Percentiles rank a stretch among this genome's conserved stretches.
phyloP scores from a whole-genome alignment of 1,139 yeast species.

The Geotrichum australiense region DNA sequence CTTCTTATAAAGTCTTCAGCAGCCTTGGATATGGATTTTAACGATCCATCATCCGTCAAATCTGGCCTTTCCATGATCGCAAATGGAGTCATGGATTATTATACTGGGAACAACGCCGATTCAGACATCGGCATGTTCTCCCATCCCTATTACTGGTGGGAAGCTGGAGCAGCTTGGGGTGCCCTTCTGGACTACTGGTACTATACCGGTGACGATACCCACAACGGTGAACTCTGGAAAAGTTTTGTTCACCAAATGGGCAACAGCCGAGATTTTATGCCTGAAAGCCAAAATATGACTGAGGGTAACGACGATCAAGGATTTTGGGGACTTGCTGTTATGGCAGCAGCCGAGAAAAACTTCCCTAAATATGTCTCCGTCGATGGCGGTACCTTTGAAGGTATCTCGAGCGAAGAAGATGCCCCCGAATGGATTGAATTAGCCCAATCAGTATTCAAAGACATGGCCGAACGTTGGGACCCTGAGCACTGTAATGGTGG shows the following conservation, averaged over 20 bases:
- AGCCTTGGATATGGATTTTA: conserved; percentile 20
- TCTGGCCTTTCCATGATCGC: conserved; percentile 55
- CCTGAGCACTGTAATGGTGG: conserved; percentile 70
- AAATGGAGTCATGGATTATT: conserved; percentile 75
- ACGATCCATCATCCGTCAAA: conserved; percentile 33
- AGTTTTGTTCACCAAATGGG: conserved; percentile 76
- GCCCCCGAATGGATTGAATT: conserved; percentile 51
- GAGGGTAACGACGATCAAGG: conserved; percentile 99
- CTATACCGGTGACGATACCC: conserved; percentile 66
- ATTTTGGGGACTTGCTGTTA: conserved; percentile 90
- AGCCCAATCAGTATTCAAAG: conserved; percentile 76
- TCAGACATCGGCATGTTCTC: conserved; percentile 63
- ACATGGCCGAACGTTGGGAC: conserved; percentile 90
- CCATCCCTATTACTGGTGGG: conserved; percentile 95
- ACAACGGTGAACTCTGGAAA: conserved; percentile 48
- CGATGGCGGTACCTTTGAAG: conserved; percentile 1
- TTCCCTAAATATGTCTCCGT: not conserved
- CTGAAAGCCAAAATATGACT: conserved; percentile 84
- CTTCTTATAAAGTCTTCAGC: not conserved
- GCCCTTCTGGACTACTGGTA: conserved; percentile 70
- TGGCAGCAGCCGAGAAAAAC: conserved; percentile 37
- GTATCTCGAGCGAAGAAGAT: conserved; percentile 1
- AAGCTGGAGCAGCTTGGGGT: conserved; percentile 97
- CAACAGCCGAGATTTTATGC: conserved; percentile 67
- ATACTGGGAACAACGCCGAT: conserved; percentile 63